Base-by-base conservation (phyloP, 768 basidiomycete genomes). In the Psilocybe cubensis region DNA sequence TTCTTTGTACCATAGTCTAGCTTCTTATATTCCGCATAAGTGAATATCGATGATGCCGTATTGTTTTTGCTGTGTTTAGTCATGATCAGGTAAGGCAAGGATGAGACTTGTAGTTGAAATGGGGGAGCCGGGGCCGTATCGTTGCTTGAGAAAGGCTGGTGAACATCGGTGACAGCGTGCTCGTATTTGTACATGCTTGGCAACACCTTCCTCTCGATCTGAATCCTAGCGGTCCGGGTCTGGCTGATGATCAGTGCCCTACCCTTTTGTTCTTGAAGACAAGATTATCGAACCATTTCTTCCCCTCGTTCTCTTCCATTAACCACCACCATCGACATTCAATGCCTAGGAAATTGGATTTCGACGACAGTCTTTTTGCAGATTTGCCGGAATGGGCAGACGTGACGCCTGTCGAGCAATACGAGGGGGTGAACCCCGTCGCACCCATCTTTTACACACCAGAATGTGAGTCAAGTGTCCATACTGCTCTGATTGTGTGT, bases 31-130 rank as follows among this genome's bases (percentile, higher is more conserved):
- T 95, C 93, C 5, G 91, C 92, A 65, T 94, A 93, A 27, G 91
- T 92, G 73, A 94, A 94, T 52, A 92, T 90, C 0, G 91, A 92
- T 7, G 91, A 92, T 3, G 91, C 92, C 3, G 92, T 93, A 65
- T 92, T 92, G 69, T 93, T 94, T 74, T 92, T 93, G 80, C 88
- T 90, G 68, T 94, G 91, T 73, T 92, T 93, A 52, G 91, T 92
- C 91, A 92, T 92, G 45, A 33, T 59, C 17, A 2, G 18, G 28
- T 17, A 21, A n/a, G 21, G 18, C 24, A 28, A n/a, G 9, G 17
- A n/a, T 20, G 27, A 43, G 3, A 11, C 4, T 31, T 11, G 21
- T 25, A 14, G 7, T 25, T 29, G 5, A 21, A 12, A 3, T 29
- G 43, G n/a, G 43, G 10, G 23, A 14, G 11, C 5, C 42, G 23